Evolutionary conservation across 1,284 basidiomycete genomes (phyloP).

Genomic region (Puccinia polysora): DNA sequence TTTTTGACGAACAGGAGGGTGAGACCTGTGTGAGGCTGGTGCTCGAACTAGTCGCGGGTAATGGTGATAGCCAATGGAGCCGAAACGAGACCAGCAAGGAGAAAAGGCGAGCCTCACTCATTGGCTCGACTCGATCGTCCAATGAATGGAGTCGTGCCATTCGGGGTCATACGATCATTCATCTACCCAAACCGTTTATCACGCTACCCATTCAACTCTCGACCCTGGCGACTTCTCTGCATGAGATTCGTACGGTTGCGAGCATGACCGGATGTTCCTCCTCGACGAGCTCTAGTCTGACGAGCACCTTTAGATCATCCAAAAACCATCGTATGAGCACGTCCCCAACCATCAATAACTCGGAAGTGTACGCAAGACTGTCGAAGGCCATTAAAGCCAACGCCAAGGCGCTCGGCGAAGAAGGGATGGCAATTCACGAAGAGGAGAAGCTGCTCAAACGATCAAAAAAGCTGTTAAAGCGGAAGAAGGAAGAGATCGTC

Average conservation of each 20-base stretch:
- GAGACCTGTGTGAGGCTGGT: slow-evolving; percentile 10
- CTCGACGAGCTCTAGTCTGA: neutral
- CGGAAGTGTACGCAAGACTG: slow-evolving; percentile 1
- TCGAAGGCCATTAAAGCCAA: slow-evolving; percentile 5
- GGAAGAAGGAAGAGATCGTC: neutral
- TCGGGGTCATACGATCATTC: slow-evolving; percentile 4
- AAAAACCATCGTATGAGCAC: neutral
- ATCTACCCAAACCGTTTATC: slow-evolving; percentile 23
- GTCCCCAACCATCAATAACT: neutral
- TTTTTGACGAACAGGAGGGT: neutral
- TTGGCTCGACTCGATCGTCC: neutral
- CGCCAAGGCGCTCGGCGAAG: slow-evolving; percentile 3
- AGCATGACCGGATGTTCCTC: slow-evolving; percentile 4
- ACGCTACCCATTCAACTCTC: slow-evolving; percentile 19
- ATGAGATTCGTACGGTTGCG: slow-evolving; percentile 30
- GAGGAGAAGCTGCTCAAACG: neutral
- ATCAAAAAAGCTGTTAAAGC: neutral
- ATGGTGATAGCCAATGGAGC: neutral
- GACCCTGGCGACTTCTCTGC: slow-evolving; percentile 1
- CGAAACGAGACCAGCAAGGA: neutral
- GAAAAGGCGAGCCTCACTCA: neutral
- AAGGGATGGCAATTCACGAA: neutral
- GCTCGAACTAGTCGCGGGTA: slow-evolving; percentile 20
- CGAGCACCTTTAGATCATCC: neutral
- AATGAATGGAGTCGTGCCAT: neutral